Percentiles rank a stretch among this genome's conserved stretches.
Evolutionary conservation across 805 yeast genomes (phyloP).

Genomic region (Wickerhamomyces queroliae): DNA sequence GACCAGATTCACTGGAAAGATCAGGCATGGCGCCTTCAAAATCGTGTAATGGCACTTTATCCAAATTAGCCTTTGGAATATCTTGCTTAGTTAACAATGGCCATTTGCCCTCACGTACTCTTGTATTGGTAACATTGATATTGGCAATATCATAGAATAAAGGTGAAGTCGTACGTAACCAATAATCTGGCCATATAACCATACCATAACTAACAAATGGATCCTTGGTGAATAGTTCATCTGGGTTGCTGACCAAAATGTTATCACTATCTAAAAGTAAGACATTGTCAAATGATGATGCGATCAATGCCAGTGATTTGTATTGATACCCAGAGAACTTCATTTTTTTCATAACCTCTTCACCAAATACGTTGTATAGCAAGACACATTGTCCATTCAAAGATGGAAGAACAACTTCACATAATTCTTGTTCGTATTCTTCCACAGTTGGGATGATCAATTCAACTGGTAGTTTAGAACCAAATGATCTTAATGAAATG

Average conservation of each 20-base stretch:
- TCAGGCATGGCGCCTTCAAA: constrained; percentile 61
- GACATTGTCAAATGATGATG: constrained; percentile 72
- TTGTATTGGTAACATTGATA: constrained; percentile 25
- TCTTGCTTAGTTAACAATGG: constrained; percentile 8
- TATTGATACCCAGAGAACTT: constrained; percentile 60
- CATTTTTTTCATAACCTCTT: constrained; percentile 40
- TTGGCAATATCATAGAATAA: constrained; percentile 48
- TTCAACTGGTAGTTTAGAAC: constrained; percentile 60
- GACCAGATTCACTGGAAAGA: constrained; percentile 68
- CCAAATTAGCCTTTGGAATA: constrained; percentile 10
- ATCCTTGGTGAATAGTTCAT: constrained; percentile 34
- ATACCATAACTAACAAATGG: constrained; percentile 46
- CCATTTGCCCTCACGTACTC: constrained; percentile 19
- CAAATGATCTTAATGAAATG: constrained; percentile 43
- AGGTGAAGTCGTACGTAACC: constrained; percentile 68
- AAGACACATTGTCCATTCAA: constrained; percentile 61
- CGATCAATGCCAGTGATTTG: constrained; percentile 66
- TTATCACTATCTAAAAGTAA: constrained; percentile 76
- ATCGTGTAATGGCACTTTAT: constrained; percentile 47
- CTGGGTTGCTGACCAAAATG: constrained; percentile 43
- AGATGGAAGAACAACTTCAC: constrained; percentile 53
- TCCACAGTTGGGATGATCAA: constrained; percentile 57
- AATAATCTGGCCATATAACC: constrained; percentile 72
- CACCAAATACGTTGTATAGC: constrained; percentile 57
- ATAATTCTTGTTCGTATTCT: constrained; percentile 65